phyloP scores from a whole-genome alignment of 371 early-diverging fungal genomes.

The Mortierella sp. region DNA sequence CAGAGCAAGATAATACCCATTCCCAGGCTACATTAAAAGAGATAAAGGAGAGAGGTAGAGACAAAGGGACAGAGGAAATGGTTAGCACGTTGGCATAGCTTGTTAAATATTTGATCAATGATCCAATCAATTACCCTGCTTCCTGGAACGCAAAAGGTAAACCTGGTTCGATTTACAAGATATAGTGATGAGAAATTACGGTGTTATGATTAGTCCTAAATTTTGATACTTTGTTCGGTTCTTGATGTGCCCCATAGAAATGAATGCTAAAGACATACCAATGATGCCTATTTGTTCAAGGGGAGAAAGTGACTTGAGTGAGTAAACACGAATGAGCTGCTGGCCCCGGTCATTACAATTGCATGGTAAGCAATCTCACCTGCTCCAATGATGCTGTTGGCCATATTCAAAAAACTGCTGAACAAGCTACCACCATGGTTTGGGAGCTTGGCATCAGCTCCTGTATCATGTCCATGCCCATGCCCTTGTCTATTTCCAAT shows the following conservation, averaged over 20 bases:
- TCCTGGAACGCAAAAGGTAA: constrained; percentile 60
- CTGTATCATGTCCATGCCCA: constrained; percentile 14
- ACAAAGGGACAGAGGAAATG: neutral
- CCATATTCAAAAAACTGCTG: constrained; percentile 74
- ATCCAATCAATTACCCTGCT: constrained; percentile 41
- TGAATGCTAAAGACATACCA: constrained; percentile 17
- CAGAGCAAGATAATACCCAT: constrained; percentile 74
- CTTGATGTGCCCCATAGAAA: neutral
- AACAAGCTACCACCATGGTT: constrained; percentile 51
- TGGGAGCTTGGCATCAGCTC: constrained; percentile 38
- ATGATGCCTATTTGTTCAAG: constrained; percentile 35
- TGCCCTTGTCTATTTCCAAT: constrained; percentile 31
- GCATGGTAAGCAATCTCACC: constrained; percentile 54
- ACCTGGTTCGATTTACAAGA: constrained; percentile 20
- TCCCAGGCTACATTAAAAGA: constrained; percentile 62
- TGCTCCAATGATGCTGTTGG: constrained; percentile 85
- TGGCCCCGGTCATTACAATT: neutral
- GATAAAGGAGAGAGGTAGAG: neutral
- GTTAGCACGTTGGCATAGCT: neutral
- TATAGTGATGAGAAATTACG: neutral
- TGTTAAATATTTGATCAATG: neutral
- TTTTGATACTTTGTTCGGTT: neutral
- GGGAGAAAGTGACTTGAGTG: neutral
- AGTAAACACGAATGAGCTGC: neutral
- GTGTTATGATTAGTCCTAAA: neutral